Evolutionary conservation across 352 stramenopile genomes (phyloP).

Genomic region (Globisporangium takayamanum): DNA sequence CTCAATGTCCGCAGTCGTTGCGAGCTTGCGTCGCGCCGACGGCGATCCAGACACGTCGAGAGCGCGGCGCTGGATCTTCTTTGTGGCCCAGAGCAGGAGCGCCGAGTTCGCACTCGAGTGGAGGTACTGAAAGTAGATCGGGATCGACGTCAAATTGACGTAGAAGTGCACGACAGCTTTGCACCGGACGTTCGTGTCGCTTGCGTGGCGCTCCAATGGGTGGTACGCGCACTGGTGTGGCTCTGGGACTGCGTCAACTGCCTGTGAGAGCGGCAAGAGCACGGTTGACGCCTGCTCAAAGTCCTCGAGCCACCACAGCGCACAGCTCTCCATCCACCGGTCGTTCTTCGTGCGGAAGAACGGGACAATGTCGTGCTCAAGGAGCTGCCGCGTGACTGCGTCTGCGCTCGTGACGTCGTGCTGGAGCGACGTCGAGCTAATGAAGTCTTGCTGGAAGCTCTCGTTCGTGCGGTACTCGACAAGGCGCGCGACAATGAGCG

Average conservation of each 20-base stretch:
- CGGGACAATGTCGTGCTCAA: slow-evolving; percentile 66
- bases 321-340: slow-evolving; percentile 73
- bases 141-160: slow-evolving; percentile 79
- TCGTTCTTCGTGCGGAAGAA: slow-evolving; percentile 52
- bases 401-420: slow-evolving; percentile 57
- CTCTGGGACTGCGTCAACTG: slow-evolving; percentile 36
- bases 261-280: slow-evolving; percentile 56
- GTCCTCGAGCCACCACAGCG: slow-evolving; percentile 79
- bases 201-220: slow-evolving; percentile 10
- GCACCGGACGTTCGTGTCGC: slow-evolving; percentile 29
- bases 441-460: slow-evolving; percentile 51
- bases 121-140: slow-evolving; percentile 80
- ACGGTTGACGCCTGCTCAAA: slow-evolving; percentile 78
- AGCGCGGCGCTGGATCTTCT: slow-evolving; percentile 19
- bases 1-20: slow-evolving; percentile 71
- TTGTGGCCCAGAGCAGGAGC: slow-evolving; percentile 57
- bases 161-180: slow-evolving; percentile 62
- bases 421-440: slow-evolving; percentile 23
- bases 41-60: not conserved
- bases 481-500: slow-evolving; percentile 86
- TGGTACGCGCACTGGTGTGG: not conserved
- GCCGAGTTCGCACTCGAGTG: slow-evolving; percentile 60
- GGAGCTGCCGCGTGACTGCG: slow-evolving; percentile 37
- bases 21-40: slow-evolving; percentile 18
- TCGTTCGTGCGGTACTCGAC: slow-evolving; percentile 68